A percentile compares a stretch with the other conserved stretches of the same genome.
Conservation (phyloP, 2,329 filamentous ascomycete genomes). For the Monosporascus sp. region DNA sequence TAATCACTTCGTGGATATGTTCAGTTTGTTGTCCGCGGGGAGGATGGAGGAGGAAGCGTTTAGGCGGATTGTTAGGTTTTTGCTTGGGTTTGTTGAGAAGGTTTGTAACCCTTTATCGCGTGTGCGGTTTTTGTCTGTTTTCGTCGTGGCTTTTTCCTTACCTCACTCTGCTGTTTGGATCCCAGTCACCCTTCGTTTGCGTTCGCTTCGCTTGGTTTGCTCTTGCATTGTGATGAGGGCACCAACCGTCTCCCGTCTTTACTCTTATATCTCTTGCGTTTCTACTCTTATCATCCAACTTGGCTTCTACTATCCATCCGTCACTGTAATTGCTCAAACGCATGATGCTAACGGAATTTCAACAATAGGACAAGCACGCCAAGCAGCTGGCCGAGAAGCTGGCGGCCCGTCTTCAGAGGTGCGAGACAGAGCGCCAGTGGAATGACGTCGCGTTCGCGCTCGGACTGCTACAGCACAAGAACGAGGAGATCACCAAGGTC, state of each 20-base stretch:
- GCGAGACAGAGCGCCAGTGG: conserved; percentile 93
- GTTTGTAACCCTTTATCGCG: conserved; percentile 33
- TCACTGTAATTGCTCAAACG: too few species aligned
- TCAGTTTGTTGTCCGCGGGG: conserved; percentile 83
- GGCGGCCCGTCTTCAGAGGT: conserved; percentile 76
- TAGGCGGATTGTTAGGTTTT: conserved; percentile 81
- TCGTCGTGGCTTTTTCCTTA: too few species aligned
- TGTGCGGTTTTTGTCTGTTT: too few species aligned
- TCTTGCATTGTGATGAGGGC: too few species aligned
- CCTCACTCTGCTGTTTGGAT: too few species aligned
- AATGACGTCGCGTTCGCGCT: conserved; percentile 94
- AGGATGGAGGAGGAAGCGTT: conserved; percentile 82
- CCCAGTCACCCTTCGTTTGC: background rate
- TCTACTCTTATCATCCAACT: too few species aligned
- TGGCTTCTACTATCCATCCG: too few species aligned
- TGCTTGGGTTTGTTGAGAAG: conserved; percentile 97
- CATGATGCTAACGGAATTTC: background rate
- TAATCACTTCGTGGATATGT: conserved; percentile 99
- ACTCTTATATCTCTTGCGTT: background rate
- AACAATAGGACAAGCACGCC: conserved; percentile 85
- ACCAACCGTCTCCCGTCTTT: background rate
- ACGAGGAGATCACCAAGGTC: conserved; percentile 78
- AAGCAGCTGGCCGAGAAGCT: conserved; percentile 91
- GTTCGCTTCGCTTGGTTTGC: background rate
- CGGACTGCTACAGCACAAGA: conserved; percentile 85